A percentile compares a stretch with the other conserved stretches of the same genome.
Conservation (phyloP, 352 stramenopile species). For the Phytophthora cryptogea region DNA sequence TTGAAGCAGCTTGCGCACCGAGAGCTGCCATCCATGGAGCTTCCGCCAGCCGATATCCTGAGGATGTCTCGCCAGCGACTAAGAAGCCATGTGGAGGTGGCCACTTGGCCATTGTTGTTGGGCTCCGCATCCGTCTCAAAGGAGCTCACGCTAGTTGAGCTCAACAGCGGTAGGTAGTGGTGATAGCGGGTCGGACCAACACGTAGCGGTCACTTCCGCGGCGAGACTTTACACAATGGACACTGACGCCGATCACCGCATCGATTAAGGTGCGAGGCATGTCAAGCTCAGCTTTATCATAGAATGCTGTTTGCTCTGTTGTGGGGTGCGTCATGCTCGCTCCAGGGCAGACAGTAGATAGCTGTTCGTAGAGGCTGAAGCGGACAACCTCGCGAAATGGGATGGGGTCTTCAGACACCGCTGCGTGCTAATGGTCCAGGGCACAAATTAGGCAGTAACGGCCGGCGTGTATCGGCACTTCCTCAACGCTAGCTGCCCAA, state of each 20-base stretch:
- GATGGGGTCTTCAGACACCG: neutral
- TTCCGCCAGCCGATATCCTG: conserved; percentile 2
- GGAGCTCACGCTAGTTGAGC: too few species aligned
- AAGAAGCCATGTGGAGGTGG: conserved; percentile 1
- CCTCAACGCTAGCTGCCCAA: neutral
- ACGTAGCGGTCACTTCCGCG: neutral
- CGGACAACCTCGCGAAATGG: neutral
- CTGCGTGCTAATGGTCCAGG: neutral
- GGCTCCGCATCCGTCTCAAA: too few species aligned
- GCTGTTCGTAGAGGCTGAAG: neutral
- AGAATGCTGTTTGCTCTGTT: neutral
- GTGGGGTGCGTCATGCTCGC: neutral
- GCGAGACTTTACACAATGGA: neutral
- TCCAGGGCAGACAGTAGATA: neutral
- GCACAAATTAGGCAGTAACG: neutral
- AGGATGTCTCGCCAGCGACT: neutral
- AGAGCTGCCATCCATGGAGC: conserved; percentile 6
- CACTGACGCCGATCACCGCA: conserved; percentile 1
- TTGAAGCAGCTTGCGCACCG: conserved; percentile 13
- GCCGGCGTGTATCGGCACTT: neutral
- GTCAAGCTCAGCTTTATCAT: neutral
- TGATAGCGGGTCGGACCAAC: neutral
- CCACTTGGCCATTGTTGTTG: neutral
- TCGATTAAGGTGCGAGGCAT: neutral
- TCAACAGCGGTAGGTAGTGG: neutral